A percentile compares a stretch with the other conserved stretches of the same genome.
These are phyloP conservation scores for Thalassia testudinum DNA, from an alignment of 116 monocot genomes.

Conservation along the genomic window DNA sequence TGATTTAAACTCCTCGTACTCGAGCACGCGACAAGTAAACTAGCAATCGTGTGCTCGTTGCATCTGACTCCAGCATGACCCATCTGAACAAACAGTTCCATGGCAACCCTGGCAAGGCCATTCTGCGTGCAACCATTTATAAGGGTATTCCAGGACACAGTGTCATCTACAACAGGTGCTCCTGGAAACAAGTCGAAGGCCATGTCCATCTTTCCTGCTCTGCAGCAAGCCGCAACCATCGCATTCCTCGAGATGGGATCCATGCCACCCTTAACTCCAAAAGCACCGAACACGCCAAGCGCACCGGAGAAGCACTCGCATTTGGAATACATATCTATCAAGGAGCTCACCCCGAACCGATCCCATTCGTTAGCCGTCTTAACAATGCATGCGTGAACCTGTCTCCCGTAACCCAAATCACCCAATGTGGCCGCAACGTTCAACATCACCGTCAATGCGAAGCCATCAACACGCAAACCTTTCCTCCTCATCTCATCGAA, in stretches of 20 bases:
- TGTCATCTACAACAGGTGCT: background rate
- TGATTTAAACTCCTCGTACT: constrained; percentile 10
- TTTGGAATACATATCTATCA: constrained; percentile 24
- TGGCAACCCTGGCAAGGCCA: background rate
- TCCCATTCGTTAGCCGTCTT: constrained; percentile 4
- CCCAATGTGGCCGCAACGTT: constrained; percentile 5
- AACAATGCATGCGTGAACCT: constrained; percentile 6
- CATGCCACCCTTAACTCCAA: background rate
- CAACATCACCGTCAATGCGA: constrained; percentile 11
- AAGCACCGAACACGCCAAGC: background rate
- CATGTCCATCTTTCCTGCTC: constrained; percentile 10
- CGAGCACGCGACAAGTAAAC: constrained; percentile 14
- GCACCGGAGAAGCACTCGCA: constrained; percentile 12
- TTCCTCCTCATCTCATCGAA: constrained; percentile 11
- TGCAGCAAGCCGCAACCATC: constrained; percentile 15
- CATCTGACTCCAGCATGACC: background rate
- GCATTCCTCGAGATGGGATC: constrained; percentile 14
- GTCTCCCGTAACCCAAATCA: constrained; percentile 4
- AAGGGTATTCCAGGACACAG: constrained; percentile 16
- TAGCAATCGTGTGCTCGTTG: constrained; percentile 15
- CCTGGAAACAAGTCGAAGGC: constrained; percentile 11
- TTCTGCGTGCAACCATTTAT: constrained; percentile 13
- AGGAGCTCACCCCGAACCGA: constrained; percentile 8
- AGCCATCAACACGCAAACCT: constrained; percentile 3
- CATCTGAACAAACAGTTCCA: constrained; percentile 13